Evolutionary conservation across 106 monocot genomes (phyloP), one percentile per base, ranked within the genome.

Genomic region (Dactylorhiza incarnata): DNA sequence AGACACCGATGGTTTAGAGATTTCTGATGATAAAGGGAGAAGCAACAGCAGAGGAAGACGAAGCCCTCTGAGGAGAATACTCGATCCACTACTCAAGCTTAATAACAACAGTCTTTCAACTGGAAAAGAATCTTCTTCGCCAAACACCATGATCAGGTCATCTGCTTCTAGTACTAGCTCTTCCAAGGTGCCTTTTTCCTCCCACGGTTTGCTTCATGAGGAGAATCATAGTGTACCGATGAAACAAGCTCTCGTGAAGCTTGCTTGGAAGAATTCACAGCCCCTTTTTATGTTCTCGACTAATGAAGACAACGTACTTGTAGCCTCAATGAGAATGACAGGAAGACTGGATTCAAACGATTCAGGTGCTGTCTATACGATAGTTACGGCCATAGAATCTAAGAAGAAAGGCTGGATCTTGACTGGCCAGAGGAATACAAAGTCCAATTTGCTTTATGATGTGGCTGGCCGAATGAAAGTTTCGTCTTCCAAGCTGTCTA

Each of bases 201-300:
- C 53, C 74, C 51, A 52, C 0, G 12, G 20, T 72, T 52, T 74
- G 7, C 17, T 53, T 54, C 51, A 74, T 29, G 74, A 74, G 25
- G 53, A 74, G 23, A 54, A 9, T 25, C 1, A 76, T 23, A 67
- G 72, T 7, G n/a, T 73, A 72, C 77, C 82, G 61, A 76, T 48
- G 50, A 89, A 72, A 73, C 89, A 87, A 75, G 87, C 87, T 53
- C 85, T 91, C 74, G 74, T 95, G 70, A 83, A 85, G 45, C 75
- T 95, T 29, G 81, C 87, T 71, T 95, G 91, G 89, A 95, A 92
- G 70, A 86, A 89, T 81, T 89, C 86, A 8, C 71, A 84, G 14
- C 89, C 89, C 63, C 25, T 95, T 11, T 92, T 85, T 70, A 89
- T 92, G 82, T 78, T 95, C 72, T 92, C 91, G 53, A 75, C 81